These are phyloP conservation scores for Orbilia brochopaga DNA, from an alignment of 2,329 filamentous ascomycete species.

Conservation along the genomic window DNA sequence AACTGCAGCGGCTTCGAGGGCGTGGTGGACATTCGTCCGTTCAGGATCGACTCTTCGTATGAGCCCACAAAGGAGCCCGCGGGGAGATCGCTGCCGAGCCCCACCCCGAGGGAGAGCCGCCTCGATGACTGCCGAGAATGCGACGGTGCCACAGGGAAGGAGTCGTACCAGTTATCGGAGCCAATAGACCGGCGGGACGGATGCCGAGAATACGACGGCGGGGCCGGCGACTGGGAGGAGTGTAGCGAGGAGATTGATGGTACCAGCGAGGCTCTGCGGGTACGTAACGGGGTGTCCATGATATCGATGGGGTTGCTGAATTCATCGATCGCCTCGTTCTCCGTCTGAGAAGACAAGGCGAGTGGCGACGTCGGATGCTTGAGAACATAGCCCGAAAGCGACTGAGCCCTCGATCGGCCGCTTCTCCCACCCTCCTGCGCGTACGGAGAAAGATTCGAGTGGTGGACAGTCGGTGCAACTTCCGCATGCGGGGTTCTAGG, in stretches of 20 bases:
- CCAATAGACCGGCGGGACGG: conserved; percentile 72
- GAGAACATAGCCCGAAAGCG: conserved; percentile 79
- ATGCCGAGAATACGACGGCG: conserved; percentile 60
- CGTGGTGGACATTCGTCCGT: conserved; percentile 94
- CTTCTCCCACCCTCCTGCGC: conserved; percentile 52
- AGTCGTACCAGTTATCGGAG: conserved; percentile 60
- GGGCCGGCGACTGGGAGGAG: conserved; percentile 56
- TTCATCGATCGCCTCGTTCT: conserved; percentile 48
- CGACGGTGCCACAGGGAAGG: conserved; percentile 59
- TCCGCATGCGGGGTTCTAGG: conserved; percentile 67
- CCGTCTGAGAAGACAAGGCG: conserved; percentile 69
- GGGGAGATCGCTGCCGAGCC: conserved; percentile 73
- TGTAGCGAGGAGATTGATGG: conserved; percentile 65
- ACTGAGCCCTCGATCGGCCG: conserved; percentile 60
- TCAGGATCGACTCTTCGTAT: conserved; percentile 94
- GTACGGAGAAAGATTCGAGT: conserved; percentile 29
- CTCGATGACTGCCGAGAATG: conserved; percentile 65
- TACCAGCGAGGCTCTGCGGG: conserved; percentile 74
- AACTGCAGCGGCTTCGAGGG: conserved; percentile 93
- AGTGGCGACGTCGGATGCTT: conserved; percentile 90
- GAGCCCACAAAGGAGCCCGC: conserved; percentile 97
- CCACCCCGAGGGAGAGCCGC: conserved; percentile 73
- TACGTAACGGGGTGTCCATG: conserved; percentile 60
- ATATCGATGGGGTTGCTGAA: conserved; percentile 68
- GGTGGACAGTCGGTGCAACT: conserved; percentile 57